Conservation (phyloP, 2,329 filamentous ascomycete species). For the Rhynchosporium graminicola region DNA sequence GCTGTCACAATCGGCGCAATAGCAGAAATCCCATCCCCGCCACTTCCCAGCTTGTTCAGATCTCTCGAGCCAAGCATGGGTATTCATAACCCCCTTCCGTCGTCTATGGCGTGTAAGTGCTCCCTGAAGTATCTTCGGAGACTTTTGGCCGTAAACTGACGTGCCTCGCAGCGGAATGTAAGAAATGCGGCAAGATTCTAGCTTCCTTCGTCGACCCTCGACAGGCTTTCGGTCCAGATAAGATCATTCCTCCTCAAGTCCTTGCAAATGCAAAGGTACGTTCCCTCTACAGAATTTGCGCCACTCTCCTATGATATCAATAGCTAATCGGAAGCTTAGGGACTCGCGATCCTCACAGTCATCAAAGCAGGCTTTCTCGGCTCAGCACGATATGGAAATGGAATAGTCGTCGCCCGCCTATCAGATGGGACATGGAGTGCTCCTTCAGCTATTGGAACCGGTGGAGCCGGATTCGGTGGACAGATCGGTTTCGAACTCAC, state of each 20-base stretch:
- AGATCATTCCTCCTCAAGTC: slow-evolving; percentile 89
- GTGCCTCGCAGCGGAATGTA: slow-evolving; percentile 77
- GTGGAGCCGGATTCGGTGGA: slow-evolving; percentile 79
- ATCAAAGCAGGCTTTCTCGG: slow-evolving; percentile 86
- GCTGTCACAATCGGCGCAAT: slow-evolving; percentile 14
- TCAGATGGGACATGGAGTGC: slow-evolving; percentile 79
- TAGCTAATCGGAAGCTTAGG: slow-evolving; percentile 46
- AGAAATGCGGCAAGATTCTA: slow-evolving; percentile 94
- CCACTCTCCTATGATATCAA: background rate
- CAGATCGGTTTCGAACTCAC: slow-evolving; percentile 88
- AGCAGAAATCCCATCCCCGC: slow-evolving; percentile 8
- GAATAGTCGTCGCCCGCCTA: slow-evolving; percentile 77
- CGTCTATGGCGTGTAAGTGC: slow-evolving; percentile 67
- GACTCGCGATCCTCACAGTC: slow-evolving; percentile 82
- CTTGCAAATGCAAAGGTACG: slow-evolving; percentile 86
- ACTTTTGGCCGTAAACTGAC: slow-evolving; percentile 18
- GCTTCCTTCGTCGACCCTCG: slow-evolving; percentile 91
- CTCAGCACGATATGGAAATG: slow-evolving; percentile 78
- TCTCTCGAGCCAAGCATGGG: slow-evolving; percentile 49
- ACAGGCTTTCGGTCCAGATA: slow-evolving; percentile 93
- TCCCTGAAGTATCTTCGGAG: background rate
- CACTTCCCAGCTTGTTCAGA: slow-evolving; percentile 6
- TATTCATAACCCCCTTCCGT: slow-evolving; percentile 66
- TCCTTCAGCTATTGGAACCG: slow-evolving; percentile 77
- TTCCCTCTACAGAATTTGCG: background rate